Conservation (phyloP, 768 basidiomycete species). For the Fomitopsis pulvina region DNA sequence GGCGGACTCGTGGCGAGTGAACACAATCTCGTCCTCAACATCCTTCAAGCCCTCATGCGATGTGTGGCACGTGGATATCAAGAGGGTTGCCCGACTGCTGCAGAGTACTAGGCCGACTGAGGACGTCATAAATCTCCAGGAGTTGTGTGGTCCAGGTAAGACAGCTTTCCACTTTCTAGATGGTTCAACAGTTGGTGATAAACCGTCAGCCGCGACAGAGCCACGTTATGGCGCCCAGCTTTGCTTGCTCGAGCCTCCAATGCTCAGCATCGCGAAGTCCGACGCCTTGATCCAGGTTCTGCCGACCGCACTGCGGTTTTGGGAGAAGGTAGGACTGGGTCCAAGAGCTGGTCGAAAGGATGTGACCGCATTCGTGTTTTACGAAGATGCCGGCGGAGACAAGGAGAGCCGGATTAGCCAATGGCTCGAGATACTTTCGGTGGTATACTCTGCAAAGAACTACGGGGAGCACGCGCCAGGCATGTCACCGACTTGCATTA, state of each 20-base stretch:
- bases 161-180: background rate
- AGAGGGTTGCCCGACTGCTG: slow-evolving; percentile 36
- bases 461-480: slow-evolving; percentile 55
- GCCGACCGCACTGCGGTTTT: slow-evolving; percentile 71
- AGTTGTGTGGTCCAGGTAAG: slow-evolving; percentile 32
- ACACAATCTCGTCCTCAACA: slow-evolving; percentile 14
- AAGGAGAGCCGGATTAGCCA: slow-evolving; percentile 39
- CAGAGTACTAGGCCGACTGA: slow-evolving; percentile 31
- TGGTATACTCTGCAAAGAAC: slow-evolving; percentile 54
- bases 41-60: slow-evolving; percentile 23
- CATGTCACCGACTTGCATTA: slow-evolving; percentile 35
- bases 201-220: background rate
- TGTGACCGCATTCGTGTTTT: slow-evolving; percentile 59
- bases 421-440: slow-evolving; percentile 53
- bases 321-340: slow-evolving; percentile 76
- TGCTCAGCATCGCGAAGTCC: slow-evolving; percentile 60
- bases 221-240: slow-evolving; percentile 9
- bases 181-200: background rate
- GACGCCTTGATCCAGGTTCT: slow-evolving; percentile 63
- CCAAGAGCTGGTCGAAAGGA: slow-evolving; percentile 71
- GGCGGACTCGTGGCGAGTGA: slow-evolving; percentile 57
- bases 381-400: slow-evolving; percentile 52
- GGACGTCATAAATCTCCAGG: slow-evolving; percentile 35
- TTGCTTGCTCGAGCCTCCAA: slow-evolving; percentile 41
- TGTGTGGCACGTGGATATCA: slow-evolving; percentile 57